Percentiles rank a stretch among this genome's conserved stretches.
phyloP scores from a whole-genome alignment of 208 protist species.

The Leptomonas seymouri region DNA sequence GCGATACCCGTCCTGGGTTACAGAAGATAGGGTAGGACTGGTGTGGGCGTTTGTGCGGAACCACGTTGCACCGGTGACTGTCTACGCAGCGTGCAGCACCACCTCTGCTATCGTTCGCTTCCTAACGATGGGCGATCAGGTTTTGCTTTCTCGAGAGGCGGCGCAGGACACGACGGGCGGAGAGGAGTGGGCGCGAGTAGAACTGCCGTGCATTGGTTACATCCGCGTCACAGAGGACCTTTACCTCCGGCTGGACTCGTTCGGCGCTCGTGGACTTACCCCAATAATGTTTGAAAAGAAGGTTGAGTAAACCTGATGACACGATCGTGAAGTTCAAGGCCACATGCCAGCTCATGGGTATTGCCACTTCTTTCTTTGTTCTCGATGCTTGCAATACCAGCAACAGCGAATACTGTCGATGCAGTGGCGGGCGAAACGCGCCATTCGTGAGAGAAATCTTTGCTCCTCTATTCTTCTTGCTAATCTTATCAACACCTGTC shows the following conservation, averaged over 20 bases:
- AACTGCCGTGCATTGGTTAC: conserved; percentile 47
- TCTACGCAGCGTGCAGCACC: conserved; percentile 34
- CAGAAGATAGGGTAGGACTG: conserved; percentile 6
- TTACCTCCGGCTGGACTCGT: conserved; percentile 1
- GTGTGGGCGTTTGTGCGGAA: conserved; percentile 48
- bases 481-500: too few species aligned
- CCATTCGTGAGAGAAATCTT: too few species aligned
- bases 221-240: neutral
- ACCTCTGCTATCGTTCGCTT: conserved; percentile 18
- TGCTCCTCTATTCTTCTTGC: too few species aligned
- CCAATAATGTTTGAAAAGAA: neutral
- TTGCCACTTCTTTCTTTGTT: too few species aligned
- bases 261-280: neutral
- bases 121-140: conserved; percentile 43
- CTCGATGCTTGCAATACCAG: too few species aligned
- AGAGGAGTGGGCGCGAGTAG: conserved; percentile 49
- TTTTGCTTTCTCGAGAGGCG: conserved; percentile 18
- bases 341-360: too few species aligned
- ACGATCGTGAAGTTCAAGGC: too few species aligned
- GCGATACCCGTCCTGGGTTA: conserved; percentile 41
- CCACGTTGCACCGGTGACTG: conserved; percentile 22
- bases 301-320: neutral
- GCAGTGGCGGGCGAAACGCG: too few species aligned
- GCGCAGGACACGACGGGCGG: neutral
- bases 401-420: too few species aligned